Percentiles rank a stretch among this genome's conserved stretches.
These are phyloP conservation scores for Halophytophthora polymorphica DNA, from an alignment of 352 stramenopile species.

Conservation along the genomic window DNA sequence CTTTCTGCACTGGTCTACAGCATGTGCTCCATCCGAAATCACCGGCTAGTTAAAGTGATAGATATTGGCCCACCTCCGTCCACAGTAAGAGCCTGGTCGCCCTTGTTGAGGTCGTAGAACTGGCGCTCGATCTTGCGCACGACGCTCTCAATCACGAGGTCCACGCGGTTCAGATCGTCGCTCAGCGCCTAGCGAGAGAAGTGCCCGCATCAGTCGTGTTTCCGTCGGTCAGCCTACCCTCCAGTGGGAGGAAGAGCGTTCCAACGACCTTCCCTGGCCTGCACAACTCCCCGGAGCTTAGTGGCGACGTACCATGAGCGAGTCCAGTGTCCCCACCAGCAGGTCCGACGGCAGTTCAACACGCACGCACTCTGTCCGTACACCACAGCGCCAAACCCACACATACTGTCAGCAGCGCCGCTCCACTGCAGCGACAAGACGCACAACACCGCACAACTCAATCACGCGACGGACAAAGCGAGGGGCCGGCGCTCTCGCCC, in stretches of 20 bases:
- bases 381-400: constrained; percentile 1
- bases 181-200: constrained; percentile 53
- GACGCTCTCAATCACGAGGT: constrained; percentile 92
- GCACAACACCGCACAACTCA: not conserved
- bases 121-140: constrained; percentile 97
- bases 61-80: constrained; percentile 51
- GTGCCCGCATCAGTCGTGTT: not conserved
- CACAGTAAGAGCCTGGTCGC: constrained; percentile 79
- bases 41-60: not conserved
- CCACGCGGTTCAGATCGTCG: constrained; percentile 95
- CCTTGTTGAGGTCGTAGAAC: constrained; percentile 92
- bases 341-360: constrained; percentile 92
- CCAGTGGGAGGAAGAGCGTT: no score
- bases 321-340: constrained; percentile 96
- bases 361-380: constrained; percentile 58
- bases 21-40: not conserved
- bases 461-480: not conserved
- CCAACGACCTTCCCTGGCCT: no score
- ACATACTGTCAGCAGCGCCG: not conserved
- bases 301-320: constrained; percentile 87
- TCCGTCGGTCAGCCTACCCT: not conserved
- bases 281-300: no score
- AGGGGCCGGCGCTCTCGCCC: not conserved
- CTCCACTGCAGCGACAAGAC: not conserved
- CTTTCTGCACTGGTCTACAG: not conserved